These are phyloP conservation scores for Paspalum vaginatum DNA, from an alignment of 176 grass and related monocot species.

Conservation along the genomic window DNA sequence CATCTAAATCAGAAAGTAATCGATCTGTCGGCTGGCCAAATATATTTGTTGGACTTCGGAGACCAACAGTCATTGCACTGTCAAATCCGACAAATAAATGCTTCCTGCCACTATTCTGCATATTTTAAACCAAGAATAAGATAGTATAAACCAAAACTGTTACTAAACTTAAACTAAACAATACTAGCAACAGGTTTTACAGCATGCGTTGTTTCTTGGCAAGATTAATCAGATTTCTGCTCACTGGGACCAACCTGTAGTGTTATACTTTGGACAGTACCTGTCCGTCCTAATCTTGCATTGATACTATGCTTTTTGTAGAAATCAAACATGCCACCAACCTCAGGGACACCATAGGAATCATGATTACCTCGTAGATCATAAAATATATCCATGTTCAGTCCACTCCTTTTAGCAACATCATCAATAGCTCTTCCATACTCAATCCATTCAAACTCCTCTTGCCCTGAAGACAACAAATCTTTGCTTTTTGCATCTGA, in stretches of 20 bases:
- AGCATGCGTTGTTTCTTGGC: background rate
- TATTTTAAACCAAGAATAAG: background rate
- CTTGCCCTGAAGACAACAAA: slow-evolving; percentile 51
- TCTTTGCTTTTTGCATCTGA: slow-evolving; percentile 59
- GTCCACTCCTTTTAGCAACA: slow-evolving; percentile 40
- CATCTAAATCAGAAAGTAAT: slow-evolving; percentile 49
- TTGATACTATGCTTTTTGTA: slow-evolving; percentile 56
- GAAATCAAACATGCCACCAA: slow-evolving; percentile 53
- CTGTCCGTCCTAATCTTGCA: slow-evolving; percentile 39
- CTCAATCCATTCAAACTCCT: slow-evolving; percentile 49
- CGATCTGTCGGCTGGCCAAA: slow-evolving; percentile 53
- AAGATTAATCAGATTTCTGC: background rate
- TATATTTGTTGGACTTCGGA: slow-evolving; percentile 53
- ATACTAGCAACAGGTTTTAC: background rate
- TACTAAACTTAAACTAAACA: background rate
- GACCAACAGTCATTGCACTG: slow-evolving; percentile 45
- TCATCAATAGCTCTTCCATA: slow-evolving; percentile 40
- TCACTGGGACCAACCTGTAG: slow-evolving; percentile 43
- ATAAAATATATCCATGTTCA: slow-evolving; percentile 51
- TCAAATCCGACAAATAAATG: slow-evolving; percentile 61
- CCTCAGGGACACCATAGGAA: slow-evolving; percentile 44
- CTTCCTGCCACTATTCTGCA: slow-evolving; percentile 52
- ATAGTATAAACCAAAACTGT: background rate
- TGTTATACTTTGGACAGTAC: slow-evolving; percentile 43
- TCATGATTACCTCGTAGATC: slow-evolving; percentile 60